A percentile compares a stretch with the other conserved stretches of the same genome.
phyloP scores from a whole-genome alignment of 129 eudicot species.

The Chrysanthemum seticuspe region DNA sequence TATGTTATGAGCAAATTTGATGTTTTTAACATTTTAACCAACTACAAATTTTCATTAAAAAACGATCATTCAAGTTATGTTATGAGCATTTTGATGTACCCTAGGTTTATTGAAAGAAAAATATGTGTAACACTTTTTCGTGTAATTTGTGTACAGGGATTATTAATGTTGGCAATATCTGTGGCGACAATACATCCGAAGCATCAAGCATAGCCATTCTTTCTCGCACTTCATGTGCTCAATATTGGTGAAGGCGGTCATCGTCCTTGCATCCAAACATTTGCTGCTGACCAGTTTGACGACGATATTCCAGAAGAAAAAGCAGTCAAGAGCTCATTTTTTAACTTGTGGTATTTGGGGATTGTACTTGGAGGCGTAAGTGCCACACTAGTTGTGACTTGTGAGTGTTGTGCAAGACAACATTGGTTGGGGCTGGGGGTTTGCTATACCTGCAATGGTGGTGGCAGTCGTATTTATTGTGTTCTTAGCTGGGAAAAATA shows the following conservation, averaged over 20 bases:
- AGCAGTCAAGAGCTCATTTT: constrained; percentile 55
- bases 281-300: constrained; percentile 80
- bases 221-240: constrained; percentile 54
- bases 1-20: no score
- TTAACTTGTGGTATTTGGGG: constrained; percentile 37
- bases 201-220: constrained; percentile 35
- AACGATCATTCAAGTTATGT: no score
- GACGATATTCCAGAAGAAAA: constrained; percentile 47
- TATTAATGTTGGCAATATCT: constrained; percentile 43
- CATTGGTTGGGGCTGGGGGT: constrained; percentile 51
- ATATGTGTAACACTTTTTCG: no score
- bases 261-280: constrained; percentile 73
- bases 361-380: constrained; percentile 47
- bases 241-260: constrained; percentile 74
- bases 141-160: no score
- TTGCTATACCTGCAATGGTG: constrained; percentile 34
- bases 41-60: no score
- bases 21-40: no score
- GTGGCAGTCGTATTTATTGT: no score
- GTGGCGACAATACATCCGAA: constrained; percentile 34
- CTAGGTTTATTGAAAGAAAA: no score
- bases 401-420: constrained; percentile 56
- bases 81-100: no score
- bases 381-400: constrained; percentile 45
- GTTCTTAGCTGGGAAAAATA: no score